phyloP scores from a whole-genome alignment of 2,329 filamentous ascomycete species.

The Rugonectria rugulosa region DNA sequence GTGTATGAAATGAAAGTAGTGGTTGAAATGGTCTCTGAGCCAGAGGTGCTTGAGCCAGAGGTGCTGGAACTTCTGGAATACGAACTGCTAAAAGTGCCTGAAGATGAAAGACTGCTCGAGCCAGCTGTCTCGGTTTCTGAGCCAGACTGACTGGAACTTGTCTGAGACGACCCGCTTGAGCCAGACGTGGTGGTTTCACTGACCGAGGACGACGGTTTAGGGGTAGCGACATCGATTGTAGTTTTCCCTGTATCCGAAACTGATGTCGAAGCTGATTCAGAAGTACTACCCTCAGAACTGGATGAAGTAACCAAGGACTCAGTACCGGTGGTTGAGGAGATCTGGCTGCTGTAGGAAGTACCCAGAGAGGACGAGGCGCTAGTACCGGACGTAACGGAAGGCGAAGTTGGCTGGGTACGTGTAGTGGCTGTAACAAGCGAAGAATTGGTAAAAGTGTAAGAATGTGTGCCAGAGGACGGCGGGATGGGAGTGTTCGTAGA shows the following conservation, averaged over 20 bases:
- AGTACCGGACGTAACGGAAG: conserved; percentile 13
- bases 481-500: conserved; percentile 22
- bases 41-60: not conserved
- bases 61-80: too few species aligned
- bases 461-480: conserved; percentile 20
- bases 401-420: conserved; percentile 10
- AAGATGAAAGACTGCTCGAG: not conserved
- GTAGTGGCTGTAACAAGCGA: conserved; percentile 25
- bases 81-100: not conserved
- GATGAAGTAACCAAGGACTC: not conserved
- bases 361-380: conserved; percentile 7
- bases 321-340: not conserved
- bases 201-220: not conserved
- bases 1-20: not conserved
- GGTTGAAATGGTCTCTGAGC: not conserved
- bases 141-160: conserved; percentile 4
- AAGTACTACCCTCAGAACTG: not conserved
- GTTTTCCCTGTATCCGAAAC: not conserved
- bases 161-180: conserved; percentile 4
- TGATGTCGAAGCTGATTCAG: not conserved
- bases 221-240: not conserved
- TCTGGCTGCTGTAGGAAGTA: conserved; percentile 3
- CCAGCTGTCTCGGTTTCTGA: conserved; percentile 1
- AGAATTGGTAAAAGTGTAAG: conserved; percentile 25
- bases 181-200: conserved; percentile 1